Conservation (phyloP, 169 alveolate species). For the Neospora caninum region DNA sequence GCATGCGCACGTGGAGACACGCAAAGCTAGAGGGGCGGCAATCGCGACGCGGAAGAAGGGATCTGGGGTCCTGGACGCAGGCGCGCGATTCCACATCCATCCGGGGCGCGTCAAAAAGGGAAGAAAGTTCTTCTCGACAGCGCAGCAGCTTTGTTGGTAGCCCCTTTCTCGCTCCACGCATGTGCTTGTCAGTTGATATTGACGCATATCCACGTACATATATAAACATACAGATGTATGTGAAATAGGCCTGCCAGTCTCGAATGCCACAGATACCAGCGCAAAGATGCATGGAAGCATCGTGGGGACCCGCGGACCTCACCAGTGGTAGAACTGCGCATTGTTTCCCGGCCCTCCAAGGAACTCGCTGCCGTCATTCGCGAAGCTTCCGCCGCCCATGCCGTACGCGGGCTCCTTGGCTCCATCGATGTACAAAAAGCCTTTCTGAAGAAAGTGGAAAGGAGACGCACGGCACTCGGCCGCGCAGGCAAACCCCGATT, state of each 20-base stretch:
- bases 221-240: neutral
- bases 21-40: no score
- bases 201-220: no score
- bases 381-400: constrained; percentile 78
- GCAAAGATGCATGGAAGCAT: neutral
- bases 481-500: neutral
- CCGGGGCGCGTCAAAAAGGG: no score
- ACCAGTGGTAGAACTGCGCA: constrained; percentile 75
- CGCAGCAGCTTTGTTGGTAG: no score
- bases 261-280: neutral
- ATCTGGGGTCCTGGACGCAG: no score
- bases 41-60: no score
- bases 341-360: constrained; percentile 79
- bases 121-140: no score
- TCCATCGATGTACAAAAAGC: constrained; percentile 75
- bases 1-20: neutral
- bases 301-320: neutral
- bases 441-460: constrained; percentile 48
- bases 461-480: neutral
- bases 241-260: neutral
- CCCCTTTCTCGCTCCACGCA: no score
- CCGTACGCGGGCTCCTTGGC: constrained; percentile 73
- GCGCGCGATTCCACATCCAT: no score
- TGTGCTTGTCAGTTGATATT: neutral
- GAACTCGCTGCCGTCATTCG: constrained; percentile 76